Base-by-base conservation (phyloP, 2,329 filamentous ascomycete species). In the Onygenales sp. region DNA sequence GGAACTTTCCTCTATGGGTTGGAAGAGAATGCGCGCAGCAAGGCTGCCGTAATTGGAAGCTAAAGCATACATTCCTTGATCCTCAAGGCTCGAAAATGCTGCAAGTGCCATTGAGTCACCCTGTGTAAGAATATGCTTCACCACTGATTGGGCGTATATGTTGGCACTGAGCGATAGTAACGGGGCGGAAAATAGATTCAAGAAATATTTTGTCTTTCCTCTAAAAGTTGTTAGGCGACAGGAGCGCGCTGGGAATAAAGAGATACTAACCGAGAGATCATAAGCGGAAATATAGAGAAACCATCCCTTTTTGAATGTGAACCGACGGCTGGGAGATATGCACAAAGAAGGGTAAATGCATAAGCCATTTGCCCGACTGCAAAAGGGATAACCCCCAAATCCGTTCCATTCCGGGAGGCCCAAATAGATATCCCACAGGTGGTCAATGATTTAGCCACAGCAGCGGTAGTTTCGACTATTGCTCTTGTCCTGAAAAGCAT, bases 41-140 rank as follows among this genome's bases (percentile, higher is more conserved):
- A 98, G 80, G 2, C 91, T 88, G 21, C 93, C 93, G 67, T 93
- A 98, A 69, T 97, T 98, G 62, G 90, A 90, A 51, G 92, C 93
- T 4, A 98, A 78, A 0, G 91, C 89, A 65, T 97, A 98, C 37
- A 89, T 84, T 11, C 93, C 93, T 72, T 97, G 93, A 4, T 91
- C 86, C 42, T 82, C 77, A 1, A 93, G 80, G 0, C 84, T 83
- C 6, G 91, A 85, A 54, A 97, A 77, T 10, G 84, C 73, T 13
- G 87, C 85, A 58, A 98, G 85, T 49, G 97, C 82, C 60, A 97
- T 81, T 1, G 90, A 89, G 71, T 98, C 93, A 55, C 92, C 93
- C 71, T 97, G 90, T 0, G 93, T 97, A 51, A 98, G 80, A 51
- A 97, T 67, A 67, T 97, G 92, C 70, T 98, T 98, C 63, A 97